phyloP scores from a whole-genome alignment of 2,329 filamentous ascomycete species.

The Chaetomium sp. region DNA sequence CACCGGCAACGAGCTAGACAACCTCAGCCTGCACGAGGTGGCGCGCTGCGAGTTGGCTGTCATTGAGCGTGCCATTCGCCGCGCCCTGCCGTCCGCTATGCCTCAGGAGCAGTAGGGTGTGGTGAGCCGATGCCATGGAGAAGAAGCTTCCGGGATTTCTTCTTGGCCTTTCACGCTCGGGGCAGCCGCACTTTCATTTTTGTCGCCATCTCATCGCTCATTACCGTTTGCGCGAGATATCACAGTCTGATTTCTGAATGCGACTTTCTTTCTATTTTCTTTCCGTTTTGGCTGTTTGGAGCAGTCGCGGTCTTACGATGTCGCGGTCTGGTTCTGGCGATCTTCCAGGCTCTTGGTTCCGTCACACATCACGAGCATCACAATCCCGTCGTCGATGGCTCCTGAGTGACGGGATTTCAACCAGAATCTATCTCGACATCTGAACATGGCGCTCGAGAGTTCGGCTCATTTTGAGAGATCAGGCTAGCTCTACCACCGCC shows the following conservation, averaged over 20 bases:
- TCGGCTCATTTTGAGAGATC: neutral
- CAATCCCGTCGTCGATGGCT: conserved; percentile 2
- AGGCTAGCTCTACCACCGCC: neutral
- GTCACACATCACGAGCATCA: neutral
- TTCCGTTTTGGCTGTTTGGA: neutral
- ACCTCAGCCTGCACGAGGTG: conserved; percentile 51
- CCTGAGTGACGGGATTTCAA: neutral
- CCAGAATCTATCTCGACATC: neutral
- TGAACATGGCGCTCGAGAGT: neutral
- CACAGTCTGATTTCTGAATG: neutral
- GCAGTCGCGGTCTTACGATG: neutral
- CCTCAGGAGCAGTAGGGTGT: neutral
- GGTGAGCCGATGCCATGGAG: neutral
- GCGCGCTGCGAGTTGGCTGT: conserved; percentile 51
- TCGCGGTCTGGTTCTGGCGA: neutral
- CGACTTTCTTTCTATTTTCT: neutral
- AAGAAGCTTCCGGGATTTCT: neutral
- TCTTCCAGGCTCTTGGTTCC: neutral
- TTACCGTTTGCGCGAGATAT: neutral
- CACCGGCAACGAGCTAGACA: conserved; percentile 47
- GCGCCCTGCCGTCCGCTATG: conserved; percentile 40
- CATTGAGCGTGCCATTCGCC: conserved; percentile 53
- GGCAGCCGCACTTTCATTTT: conserved; percentile 4
- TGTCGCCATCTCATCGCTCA: neutral
- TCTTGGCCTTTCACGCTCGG: neutral